Evolutionary conservation across 345 rosid species (phyloP), one percentile per base, ranked within the genome.

Genomic region (Mercurialis annua): DNA sequence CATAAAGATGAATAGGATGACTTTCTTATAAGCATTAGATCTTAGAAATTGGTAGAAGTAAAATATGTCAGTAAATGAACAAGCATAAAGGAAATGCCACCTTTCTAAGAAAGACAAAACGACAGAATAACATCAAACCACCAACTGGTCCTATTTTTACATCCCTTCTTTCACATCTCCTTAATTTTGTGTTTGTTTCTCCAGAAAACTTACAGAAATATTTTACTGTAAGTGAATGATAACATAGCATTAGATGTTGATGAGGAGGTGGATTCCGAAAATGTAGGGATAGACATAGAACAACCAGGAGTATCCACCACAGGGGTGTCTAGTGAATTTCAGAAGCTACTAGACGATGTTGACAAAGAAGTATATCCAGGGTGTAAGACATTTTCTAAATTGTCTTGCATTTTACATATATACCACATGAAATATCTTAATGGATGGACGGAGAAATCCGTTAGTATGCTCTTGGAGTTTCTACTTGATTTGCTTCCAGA

Each of bases 361-460:
- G 21, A 67, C 12, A 2, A 55, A 46, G 21, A 23, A 4, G 9
- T 67, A 33, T 67, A 54, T 24, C 40, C 36, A 15, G 23, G 20
- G 10, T 62, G 74, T 31, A 27, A 38, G 6, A 52, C 1, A 1
- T 53, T 47, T 16, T 46, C 68, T 7, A 70, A 62, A 21, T 36
- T 71, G 17, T 27, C 52, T 24, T 62, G 42, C 11, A 21, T 64
- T 5, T 11, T 71, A 6, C 42, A 40, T 4, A 40, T 71, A 20
- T 53, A 23, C 24, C 62, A 59, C 34, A 1, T 71, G 5, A 71
- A 71, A 16, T 38, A 53, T 27, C 11, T 63, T 2, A 31, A 23
- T 59, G 62, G 33, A 2, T 30, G 65, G 47, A 63, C 18, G 12
- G 21, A 48, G 15, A 62, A 62, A 18, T 53, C 54, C 34, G 54